These are phyloP conservation scores for Microstegium vimineum DNA, from an alignment of 176 grass and related monocot genomes.

Conservation along the genomic window DNA sequence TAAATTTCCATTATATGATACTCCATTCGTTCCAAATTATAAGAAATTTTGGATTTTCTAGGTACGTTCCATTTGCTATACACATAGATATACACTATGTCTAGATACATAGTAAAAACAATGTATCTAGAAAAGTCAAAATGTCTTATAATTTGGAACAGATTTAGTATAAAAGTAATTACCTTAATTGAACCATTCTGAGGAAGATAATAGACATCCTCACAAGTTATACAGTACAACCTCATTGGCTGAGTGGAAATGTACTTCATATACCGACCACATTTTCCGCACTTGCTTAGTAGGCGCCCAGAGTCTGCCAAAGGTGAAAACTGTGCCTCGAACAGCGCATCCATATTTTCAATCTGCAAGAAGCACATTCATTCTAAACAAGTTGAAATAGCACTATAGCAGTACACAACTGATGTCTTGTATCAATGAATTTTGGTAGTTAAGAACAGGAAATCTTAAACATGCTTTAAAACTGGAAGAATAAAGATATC, in stretches of 20 bases:
- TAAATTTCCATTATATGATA: not conserved
- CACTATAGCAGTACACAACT: not conserved
- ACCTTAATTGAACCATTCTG: slow-evolving; percentile 97
- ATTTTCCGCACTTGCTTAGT: slow-evolving; percentile 97
- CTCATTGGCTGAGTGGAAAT: slow-evolving; percentile 81
- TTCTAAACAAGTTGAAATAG: slow-evolving; percentile 17
- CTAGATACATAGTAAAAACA: too few species aligned
- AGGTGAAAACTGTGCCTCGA: slow-evolving; percentile 98
- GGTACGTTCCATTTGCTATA: too few species aligned
- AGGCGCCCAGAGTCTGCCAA: slow-evolving; percentile 84
- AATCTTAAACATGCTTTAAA: slow-evolving; percentile 2
- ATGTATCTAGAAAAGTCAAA: too few species aligned
- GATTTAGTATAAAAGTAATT: too few species aligned
- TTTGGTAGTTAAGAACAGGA: not conserved
- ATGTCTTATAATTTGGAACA: too few species aligned
- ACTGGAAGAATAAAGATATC: not conserved
- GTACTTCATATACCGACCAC: slow-evolving; percentile 90
- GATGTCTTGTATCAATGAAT: not conserved
- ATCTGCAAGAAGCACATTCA: slow-evolving; percentile 59
- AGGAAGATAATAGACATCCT: slow-evolving; percentile 98
- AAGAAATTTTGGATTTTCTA: too few species aligned
- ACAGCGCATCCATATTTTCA: slow-evolving; percentile 95
- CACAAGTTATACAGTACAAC: slow-evolving; percentile 90
- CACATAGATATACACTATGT: too few species aligned
- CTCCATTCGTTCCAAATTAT: too few species aligned